Base-by-base conservation (phyloP, 2,329 filamentous ascomycete species). In the Xylaria hypoxylon region DNA sequence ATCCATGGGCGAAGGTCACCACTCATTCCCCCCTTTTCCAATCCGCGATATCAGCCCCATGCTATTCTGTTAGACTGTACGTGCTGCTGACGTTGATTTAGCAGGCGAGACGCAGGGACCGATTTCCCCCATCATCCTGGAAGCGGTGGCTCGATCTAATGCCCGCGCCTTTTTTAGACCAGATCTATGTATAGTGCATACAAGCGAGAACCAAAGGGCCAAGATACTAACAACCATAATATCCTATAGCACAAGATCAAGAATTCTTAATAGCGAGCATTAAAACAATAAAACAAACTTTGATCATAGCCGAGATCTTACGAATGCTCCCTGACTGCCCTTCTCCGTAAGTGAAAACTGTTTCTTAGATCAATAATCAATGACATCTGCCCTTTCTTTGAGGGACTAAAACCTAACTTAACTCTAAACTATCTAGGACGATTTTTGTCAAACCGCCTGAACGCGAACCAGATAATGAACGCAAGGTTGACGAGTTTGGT, bases 141-240 rank as follows among this genome's bases (percentile, higher is more conserved):
- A 42, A 42, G 38, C 38, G 5, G 38, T 42, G 38, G 38, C 38
- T 15, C 38, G 38, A 15, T 7, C 38, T 15, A 42, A 42, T 15
- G 38, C 38, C 13, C 38, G 38, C 38, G 38, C 38, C 6, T 42
- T 42, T 42, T 42, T 42, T 15, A 15, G 38, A 15, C 38, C 38
- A 42, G 38, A 42, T 15, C 38, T 42, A 42, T 42, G 38, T 42
- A 42, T n/a, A n/a, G n/a, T n/a, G n/a, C n/a, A n/a, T n/a, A n/a
- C n/a, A n/a, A n/a, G n/a, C n/a, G n/a, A n/a, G n/a, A n/a, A n/a
- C n/a, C n/a, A n/a, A n/a, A n/a, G n/a, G n/a, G n/a, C n/a, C n/a
- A n/a, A n/a, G n/a, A n/a, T n/a, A n/a, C n/a, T n/a, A n/a, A n/a
- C n/a, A n/a, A n/a, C n/a, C n/a, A n/a, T n/a, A n/a, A n/a, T n/a